These are phyloP conservation scores for Ophiostoma ulmi DNA, from an alignment of 2,329 filamentous ascomycete genomes.

Conservation along the genomic window DNA sequence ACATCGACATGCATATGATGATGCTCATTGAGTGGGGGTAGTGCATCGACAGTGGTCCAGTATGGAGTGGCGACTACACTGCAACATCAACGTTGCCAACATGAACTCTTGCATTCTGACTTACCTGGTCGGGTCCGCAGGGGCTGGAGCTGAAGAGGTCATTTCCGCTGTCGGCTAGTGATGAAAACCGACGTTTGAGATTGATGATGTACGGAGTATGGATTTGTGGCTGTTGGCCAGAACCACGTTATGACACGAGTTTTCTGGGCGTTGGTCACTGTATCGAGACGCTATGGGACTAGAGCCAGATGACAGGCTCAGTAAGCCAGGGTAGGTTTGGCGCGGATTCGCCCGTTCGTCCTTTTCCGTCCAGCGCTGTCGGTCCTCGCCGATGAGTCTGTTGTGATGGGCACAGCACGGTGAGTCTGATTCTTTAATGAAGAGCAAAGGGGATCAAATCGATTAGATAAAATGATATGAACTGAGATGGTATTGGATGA, in stretches of 20 bases:
- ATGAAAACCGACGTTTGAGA: neutral
- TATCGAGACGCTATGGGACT: neutral
- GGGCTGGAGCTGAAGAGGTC: constrained; percentile 19
- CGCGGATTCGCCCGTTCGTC: neutral
- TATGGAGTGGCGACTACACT: neutral
- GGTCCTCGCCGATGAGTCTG: neutral
- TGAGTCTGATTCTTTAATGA: too few species aligned
- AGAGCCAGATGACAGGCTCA: neutral
- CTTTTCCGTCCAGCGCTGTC: neutral
- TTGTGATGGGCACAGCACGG: neutral
- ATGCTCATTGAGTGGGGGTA: constrained; percentile 1
- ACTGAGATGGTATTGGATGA: neutral
- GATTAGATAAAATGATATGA: neutral
- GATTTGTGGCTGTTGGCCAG: neutral
- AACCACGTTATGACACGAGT: neutral
- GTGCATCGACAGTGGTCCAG: neutral
- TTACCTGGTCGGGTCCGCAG: constrained; percentile 23
- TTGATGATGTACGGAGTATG: neutral
- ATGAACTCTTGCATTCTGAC: neutral
- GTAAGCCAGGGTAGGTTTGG: neutral
- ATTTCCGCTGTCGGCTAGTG: constrained; percentile 18
- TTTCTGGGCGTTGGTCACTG: neutral
- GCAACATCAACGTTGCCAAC: neutral
- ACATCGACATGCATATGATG: neutral
- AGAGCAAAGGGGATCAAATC: neutral